A percentile compares a stretch with the other conserved stretches of the same genome.
Conservation (phyloP, 108 stramenopile species). For the Stephanodiscus minutulus region DNA sequence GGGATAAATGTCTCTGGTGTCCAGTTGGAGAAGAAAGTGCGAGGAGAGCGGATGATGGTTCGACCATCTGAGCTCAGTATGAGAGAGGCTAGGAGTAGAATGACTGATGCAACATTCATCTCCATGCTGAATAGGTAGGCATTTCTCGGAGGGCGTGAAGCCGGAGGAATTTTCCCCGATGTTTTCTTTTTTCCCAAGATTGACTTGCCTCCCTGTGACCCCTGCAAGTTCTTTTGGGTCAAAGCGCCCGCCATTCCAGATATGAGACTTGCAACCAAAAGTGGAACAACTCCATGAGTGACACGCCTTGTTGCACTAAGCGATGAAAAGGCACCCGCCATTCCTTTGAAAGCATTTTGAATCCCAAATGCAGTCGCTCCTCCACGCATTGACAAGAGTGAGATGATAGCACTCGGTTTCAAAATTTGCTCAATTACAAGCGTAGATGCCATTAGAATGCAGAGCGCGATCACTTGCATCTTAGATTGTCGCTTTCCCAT, state of each 20-base stretch:
- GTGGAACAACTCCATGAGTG: constrained; percentile 61
- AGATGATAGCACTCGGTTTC: constrained; percentile 24
- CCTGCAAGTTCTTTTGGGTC: constrained; percentile 78
- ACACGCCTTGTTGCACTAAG: constrained; percentile 25
- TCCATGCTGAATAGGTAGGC: constrained; percentile 77
- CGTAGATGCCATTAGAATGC: constrained; percentile 65
- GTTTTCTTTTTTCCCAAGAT: constrained; percentile 28
- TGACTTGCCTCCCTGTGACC: constrained; percentile 8
- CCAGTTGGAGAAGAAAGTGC: constrained; percentile 59
- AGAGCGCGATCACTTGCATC: constrained; percentile 71
- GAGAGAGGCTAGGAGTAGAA: constrained; percentile 49
- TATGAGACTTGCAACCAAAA: constrained; percentile 68
- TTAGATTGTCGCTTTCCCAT: constrained; percentile 74
- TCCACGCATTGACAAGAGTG: constrained; percentile 15
- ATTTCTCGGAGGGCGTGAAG: constrained; percentile 47
- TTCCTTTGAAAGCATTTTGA: constrained; percentile 13
- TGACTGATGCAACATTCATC: constrained; percentile 61
- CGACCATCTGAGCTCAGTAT: constrained; percentile 54
- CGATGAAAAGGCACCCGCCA: constrained; percentile 19
- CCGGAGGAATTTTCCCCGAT: neutral
- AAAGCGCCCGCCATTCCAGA: constrained; percentile 84
- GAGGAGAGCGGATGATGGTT: constrained; percentile 28
- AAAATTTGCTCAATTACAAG: constrained; percentile 62
- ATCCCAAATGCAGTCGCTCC: constrained; percentile 12
- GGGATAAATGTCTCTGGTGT: constrained; percentile 70